Base-by-base conservation (phyloP, 805 yeast species). In the Candida nemodendra region DNA sequence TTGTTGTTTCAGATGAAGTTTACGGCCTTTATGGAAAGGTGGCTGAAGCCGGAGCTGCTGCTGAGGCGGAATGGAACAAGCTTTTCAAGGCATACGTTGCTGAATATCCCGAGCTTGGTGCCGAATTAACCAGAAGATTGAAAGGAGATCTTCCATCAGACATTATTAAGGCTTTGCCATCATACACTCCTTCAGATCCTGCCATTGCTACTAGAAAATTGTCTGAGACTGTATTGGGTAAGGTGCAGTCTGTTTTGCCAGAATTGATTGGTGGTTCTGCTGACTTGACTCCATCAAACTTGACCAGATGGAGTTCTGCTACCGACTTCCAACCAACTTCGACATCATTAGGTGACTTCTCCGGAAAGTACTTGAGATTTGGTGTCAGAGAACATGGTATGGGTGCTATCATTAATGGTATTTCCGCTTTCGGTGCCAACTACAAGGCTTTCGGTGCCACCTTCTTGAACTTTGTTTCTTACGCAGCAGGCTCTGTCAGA, bases 341-440 rank as follows among this genome's bases (percentile, higher is more conserved):
- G 39, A 69, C 88, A 43, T 80, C 80, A 32, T 71, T 87, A 52
- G 98, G 98, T 68, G 79, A 79, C 60, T 90, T 83, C 75, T 48
- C 79, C 41, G 99, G 99, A 64, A 83, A 96, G 65, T 91, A 91
- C 74, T 75, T 91, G 68, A 84, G 97, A 73, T 91, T 83, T 66
- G 99, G 99, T 81, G 96, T 91, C 51, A 84, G 99, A 72, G 99
- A 91, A 76, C 98, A 93, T 71, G 97, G 87, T 67, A 89, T 91
- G 97, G 96, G 96, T 72, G 96, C 97, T 50, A 84, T 90, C 66
- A 77, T 90, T 80, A 91, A 93, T 71, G 99, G 99, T 83, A 84
- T 91, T 56, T 76, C 93, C 43, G 97, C 96, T 39, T 91, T 71
- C 61, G 84, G 84, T 70, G 85, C 84, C 48, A 87, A 86, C 72